Conservation (phyloP, 306 rosid genomes). For the Pterocarpus santalinus region DNA sequence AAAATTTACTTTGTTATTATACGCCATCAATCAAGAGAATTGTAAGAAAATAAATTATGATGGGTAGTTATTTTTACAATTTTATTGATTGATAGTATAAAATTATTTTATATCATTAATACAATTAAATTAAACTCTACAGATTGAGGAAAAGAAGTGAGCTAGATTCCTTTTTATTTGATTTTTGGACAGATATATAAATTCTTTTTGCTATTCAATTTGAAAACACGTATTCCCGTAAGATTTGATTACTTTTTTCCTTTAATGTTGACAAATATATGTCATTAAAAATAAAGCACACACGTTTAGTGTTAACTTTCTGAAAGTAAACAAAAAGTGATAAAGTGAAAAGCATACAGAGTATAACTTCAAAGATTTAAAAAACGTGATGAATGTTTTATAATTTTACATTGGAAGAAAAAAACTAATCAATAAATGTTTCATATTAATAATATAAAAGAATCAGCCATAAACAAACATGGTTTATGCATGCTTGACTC, state of each 20-base stretch:
- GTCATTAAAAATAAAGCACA: slow-evolving; percentile 5
- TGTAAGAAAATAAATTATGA: no score
- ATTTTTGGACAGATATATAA: background rate
- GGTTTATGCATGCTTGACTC: no score
- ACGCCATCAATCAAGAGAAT: no score
- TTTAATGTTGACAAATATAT: background rate
- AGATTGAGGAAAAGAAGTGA: background rate
- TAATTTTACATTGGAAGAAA: background rate
- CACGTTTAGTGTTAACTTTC: background rate
- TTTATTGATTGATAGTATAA: no score
- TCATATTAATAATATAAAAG: no score
- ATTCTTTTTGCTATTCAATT: background rate
- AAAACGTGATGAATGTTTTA: background rate
- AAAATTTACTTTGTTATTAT: no score
- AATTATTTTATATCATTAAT: no score
- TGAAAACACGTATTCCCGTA: background rate
- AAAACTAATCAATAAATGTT: background rate
- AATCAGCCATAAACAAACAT: no score
- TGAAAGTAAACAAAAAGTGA: slow-evolving; percentile 1
- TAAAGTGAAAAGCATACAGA: background rate
- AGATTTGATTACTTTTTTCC: background rate
- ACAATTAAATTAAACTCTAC: no score
- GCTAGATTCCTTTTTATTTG: background rate
- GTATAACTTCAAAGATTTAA: no score
- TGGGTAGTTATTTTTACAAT: no score